Evolutionary conservation across 2,329 filamentous ascomycete species (phyloP).

Genomic region (Tolypocladium nubicola): DNA sequence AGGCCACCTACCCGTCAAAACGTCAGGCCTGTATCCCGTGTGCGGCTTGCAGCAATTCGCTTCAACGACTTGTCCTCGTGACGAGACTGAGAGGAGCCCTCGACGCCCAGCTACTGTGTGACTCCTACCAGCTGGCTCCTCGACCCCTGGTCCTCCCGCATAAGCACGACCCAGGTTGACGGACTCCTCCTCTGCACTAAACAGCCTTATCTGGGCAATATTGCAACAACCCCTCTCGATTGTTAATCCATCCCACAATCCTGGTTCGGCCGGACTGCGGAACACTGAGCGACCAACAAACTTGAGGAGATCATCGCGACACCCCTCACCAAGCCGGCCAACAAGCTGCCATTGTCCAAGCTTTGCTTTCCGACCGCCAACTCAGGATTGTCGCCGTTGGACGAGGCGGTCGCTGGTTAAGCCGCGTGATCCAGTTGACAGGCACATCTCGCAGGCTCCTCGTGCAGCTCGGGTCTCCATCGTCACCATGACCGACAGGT

Average conservation of each 20-base stretch:
- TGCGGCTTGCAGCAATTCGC: not conserved
- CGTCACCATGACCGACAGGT: conserved; percentile 35
- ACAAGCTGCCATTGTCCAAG: not conserved
- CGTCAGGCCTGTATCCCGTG: not conserved
- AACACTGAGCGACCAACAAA: not conserved
- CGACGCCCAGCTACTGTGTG: not conserved
- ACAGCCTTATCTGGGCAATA: not conserved
- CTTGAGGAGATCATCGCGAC: not conserved
- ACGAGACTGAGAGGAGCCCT: not conserved
- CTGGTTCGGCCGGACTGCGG: not conserved
- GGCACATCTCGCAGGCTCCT: not conserved
- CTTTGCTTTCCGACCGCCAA: not conserved
- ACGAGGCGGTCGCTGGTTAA: not conserved
- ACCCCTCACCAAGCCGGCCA: not conserved
- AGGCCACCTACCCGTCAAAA: not conserved
- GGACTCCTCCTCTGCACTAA: not conserved
- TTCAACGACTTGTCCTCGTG: not conserved
- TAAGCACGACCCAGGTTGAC: not conserved
- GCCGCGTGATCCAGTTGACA: not conserved
- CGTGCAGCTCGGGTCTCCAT: not conserved
- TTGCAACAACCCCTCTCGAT: not conserved
- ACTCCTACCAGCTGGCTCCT: not conserved
- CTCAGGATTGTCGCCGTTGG: not conserved
- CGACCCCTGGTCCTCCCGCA: not conserved
- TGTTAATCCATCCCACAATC: not conserved